These are phyloP conservation scores for Colletotrichum tropicale DNA, from an alignment of 2,329 filamentous ascomycete species.

Conservation along the genomic window DNA sequence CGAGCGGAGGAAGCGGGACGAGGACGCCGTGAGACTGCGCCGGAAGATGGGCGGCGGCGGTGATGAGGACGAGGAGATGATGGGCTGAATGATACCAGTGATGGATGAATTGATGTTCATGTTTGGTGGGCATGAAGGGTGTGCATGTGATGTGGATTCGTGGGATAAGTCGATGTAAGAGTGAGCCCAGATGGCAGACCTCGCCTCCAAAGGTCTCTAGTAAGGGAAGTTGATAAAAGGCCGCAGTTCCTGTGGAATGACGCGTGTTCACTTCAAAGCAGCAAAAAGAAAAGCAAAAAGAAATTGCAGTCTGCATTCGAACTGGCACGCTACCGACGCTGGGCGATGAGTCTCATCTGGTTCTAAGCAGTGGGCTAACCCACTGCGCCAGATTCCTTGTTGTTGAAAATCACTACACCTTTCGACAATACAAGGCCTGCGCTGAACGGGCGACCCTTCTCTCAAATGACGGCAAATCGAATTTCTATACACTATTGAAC, in stretches of 20 bases:
- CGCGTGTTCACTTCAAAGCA: neutral
- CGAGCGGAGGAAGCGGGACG: conserved; percentile 50
- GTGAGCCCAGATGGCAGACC: neutral
- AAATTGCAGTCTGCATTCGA: too few species aligned
- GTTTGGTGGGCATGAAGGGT: neutral
- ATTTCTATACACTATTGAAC: neutral
- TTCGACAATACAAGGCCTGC: neutral
- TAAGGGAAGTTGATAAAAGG: neutral
- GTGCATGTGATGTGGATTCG: neutral
- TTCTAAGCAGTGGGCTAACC: too few species aligned
- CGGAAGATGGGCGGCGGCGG: conserved; percentile 21
- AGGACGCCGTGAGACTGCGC: conserved; percentile 19
- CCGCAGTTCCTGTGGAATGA: neutral
- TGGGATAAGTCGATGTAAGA: neutral
- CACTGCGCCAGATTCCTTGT: too few species aligned
- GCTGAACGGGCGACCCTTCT: neutral
- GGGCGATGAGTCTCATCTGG: too few species aligned
- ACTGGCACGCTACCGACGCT: too few species aligned
- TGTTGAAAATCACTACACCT: neutral
- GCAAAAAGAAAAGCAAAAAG: neutral
- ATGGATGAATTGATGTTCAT: neutral
- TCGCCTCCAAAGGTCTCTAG: neutral
- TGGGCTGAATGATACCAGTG: conserved; percentile 16
- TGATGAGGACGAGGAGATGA: conserved; percentile 20
- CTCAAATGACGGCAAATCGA: neutral